Conservation (phyloP, 208 protist genomes). For the Wallacemonas collosoma region DNA sequence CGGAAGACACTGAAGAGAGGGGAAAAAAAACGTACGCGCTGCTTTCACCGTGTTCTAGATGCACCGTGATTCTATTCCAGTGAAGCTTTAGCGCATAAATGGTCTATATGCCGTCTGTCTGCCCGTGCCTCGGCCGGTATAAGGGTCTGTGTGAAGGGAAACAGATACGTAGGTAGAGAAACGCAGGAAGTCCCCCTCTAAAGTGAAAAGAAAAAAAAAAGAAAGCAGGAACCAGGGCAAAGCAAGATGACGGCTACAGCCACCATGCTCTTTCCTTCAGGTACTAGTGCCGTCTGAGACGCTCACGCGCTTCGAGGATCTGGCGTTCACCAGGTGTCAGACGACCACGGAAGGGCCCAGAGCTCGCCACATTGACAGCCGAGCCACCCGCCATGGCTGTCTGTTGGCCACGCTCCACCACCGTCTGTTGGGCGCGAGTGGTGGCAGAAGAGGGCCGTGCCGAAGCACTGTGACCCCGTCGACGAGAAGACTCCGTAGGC, state of each 20-base stretch:
- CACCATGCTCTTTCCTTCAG: neutral
- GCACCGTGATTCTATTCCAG: too few species aligned
- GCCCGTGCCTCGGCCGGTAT: too few species aligned
- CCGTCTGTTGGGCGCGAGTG: neutral
- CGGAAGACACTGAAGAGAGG: too few species aligned
- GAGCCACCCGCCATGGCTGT: slow-evolving; percentile 1
- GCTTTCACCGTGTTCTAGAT: too few species aligned
- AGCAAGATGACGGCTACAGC: neutral
- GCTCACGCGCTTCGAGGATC: slow-evolving; percentile 63
- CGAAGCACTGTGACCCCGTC: neutral
- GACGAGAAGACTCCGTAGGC: neutral
- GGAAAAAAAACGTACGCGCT: too few species aligned
- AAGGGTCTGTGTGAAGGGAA: too few species aligned
- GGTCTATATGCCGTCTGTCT: too few species aligned
- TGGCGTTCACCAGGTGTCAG: slow-evolving; percentile 74
- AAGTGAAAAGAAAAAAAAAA: neutral
- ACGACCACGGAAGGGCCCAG: slow-evolving; percentile 14
- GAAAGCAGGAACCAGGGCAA: neutral
- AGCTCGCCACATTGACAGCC: neutral
- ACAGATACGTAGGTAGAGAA: too few species aligned
- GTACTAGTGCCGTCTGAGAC: slow-evolving; percentile 33
- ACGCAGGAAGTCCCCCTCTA: too few species aligned
- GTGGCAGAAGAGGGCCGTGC: neutral
- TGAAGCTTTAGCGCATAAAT: too few species aligned
- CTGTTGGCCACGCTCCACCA: neutral